These are phyloP conservation scores for Santalum album DNA, from an alignment of 164 flowering plant genomes.

Conservation along the genomic window DNA sequence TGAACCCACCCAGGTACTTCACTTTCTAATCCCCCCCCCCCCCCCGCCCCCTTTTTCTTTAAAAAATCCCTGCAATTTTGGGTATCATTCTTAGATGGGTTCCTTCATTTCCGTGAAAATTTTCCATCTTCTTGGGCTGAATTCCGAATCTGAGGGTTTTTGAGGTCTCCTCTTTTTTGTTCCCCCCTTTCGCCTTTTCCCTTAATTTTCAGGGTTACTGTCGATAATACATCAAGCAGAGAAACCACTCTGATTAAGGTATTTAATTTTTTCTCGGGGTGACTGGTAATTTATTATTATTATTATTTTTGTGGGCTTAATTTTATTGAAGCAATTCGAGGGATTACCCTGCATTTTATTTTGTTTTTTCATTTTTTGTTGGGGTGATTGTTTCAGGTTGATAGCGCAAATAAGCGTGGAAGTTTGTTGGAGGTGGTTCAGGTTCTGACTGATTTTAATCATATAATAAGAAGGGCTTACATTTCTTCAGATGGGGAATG, in stretches of 20 bases:
- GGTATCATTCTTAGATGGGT: slow-evolving; percentile 1
- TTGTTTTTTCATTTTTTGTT: background rate
- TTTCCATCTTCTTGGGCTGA: slow-evolving; percentile 5
- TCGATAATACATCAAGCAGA: slow-evolving; percentile 63
- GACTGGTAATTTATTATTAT: background rate
- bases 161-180: background rate
- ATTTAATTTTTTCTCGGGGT: background rate
- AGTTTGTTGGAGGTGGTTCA: slow-evolving; percentile 75
- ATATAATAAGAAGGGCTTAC: slow-evolving; percentile 69
- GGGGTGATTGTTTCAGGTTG: slow-evolving; percentile 46
- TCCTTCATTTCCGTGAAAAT: background rate
- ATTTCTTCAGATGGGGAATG: slow-evolving; percentile 93
- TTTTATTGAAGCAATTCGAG: background rate
- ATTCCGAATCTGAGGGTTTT: slow-evolving; percentile 5
- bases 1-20: slow-evolving; percentile 79
- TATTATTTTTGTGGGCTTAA: background rate
- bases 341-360: background rate
- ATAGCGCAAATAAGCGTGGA: slow-evolving; percentile 72
- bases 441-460: slow-evolving; percentile 75
- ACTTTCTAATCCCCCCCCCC: too few species aligned
- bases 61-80: background rate
- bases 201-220: slow-evolving; percentile 57
- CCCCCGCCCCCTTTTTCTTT: too few species aligned
- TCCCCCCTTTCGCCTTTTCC: background rate
- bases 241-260: slow-evolving; percentile 79